phyloP scores from a whole-genome alignment of 192 early-diverging fungal species.

The Entomortierella lignicola region DNA sequence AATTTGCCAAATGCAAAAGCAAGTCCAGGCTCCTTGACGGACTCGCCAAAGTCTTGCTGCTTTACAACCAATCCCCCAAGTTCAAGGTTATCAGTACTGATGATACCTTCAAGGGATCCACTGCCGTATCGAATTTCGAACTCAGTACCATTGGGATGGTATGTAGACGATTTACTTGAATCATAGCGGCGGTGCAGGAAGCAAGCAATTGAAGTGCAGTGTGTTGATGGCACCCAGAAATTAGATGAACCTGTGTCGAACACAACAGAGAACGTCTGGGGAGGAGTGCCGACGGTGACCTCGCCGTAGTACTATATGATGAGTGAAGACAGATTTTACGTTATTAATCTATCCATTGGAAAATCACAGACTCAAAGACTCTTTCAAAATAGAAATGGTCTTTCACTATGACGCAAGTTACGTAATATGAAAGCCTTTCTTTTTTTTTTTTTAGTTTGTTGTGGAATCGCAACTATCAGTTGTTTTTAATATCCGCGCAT shows the following conservation, averaged over 20 bases:
- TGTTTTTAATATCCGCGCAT: not conserved
- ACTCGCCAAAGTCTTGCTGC: slow-evolving; percentile 92
- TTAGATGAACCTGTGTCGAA: slow-evolving; percentile 97
- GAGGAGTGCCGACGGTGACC: slow-evolving; percentile 86
- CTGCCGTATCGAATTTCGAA: slow-evolving; percentile 96
- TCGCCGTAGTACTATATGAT: slow-evolving; percentile 89
- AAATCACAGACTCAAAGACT: too few relatives aligned
- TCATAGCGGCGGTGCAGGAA: slow-evolving; percentile 94
- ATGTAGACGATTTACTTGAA: slow-evolving; percentile 79
- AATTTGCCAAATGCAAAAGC: slow-evolving; percentile 96
- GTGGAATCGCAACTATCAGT: not conserved
- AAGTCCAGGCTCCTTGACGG: slow-evolving; percentile 95
- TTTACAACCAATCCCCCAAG: slow-evolving; percentile 81
- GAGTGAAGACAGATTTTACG: too few relatives aligned
- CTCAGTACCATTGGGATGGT: slow-evolving; percentile 89
- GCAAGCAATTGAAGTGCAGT: slow-evolving; percentile 95
- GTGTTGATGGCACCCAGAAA: slow-evolving; percentile 96
- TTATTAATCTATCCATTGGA: too few relatives aligned
- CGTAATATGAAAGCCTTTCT: too few relatives aligned
- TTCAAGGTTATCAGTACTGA: slow-evolving; percentile 71
- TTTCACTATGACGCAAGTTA: too few relatives aligned
- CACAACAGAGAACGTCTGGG: slow-evolving; percentile 91
- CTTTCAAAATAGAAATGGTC: too few relatives aligned
- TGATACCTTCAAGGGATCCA: slow-evolving; percentile 94
- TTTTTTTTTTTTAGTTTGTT: not conserved